Base-by-base conservation (phyloP, 352 stramenopile genomes). In the Globisporangium alternatum region DNA sequence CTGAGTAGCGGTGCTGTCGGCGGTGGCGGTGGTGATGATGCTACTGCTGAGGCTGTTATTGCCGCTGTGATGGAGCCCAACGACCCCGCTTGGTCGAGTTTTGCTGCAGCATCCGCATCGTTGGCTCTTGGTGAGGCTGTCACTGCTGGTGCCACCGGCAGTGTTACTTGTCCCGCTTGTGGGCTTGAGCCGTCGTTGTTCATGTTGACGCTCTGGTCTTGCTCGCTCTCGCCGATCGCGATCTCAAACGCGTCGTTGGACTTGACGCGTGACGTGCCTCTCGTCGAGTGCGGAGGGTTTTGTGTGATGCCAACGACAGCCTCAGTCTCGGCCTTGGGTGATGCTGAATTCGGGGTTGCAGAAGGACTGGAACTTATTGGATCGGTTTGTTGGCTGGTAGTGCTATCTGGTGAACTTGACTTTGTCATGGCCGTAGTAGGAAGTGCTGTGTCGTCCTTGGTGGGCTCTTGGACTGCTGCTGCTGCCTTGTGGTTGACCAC, bases 191-290 rank as follows among this genome's bases (percentile, higher is more conserved):
- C 19, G 6, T 33, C 43, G 0, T 33, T 9, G 13, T 33, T 21
- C 15, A 22, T 10, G 17, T 25, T 5, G 9, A 19, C 31, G 17
- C 39, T 61, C 13, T 41, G 54, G 2, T 63, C 62, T 17, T 58
- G 53, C 19, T 67, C 62, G 47, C 55, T 63, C 25, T 54, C 33
- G 55, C 41, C 47, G 10, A 67, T 59, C 9, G 62, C 62, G 37
- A 67, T 67, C 54, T 61, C 55, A 22, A 67, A 41, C 8, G 35
- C 56, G 56, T 56, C 51, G 19, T 43, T 43, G 3, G 51, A 44
- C 30, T 56, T 56, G 30, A 28, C 30, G 19, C 51, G 51, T 17
- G 51, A 30, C 3, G 51, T 56, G n/a, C 17, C 51, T 41, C 3
- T 21, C n/a, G 15, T 6, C 3, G 51, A 56, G 3, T 28, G 30